Base-by-base conservation (phyloP, 1,284 basidiomycete species). In the Mycena sp. region DNA sequence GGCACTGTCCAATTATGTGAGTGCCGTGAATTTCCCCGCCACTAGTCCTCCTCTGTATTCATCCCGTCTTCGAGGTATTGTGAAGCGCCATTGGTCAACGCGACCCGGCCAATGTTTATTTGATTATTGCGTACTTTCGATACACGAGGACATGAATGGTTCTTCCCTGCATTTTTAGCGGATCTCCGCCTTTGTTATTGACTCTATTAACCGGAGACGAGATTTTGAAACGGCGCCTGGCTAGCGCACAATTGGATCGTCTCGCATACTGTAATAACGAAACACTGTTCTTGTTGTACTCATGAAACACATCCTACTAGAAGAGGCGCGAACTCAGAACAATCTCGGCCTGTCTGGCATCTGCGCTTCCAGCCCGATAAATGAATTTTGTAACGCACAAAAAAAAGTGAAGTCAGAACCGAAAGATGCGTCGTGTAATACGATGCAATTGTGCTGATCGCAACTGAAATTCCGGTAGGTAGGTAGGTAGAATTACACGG, bases 281-380 rank as follows among this genome's bases (percentile, higher is more conserved):
- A 51, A 38, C 23, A 16, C 28, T 54, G 41, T 40, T 17, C 32
- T 37, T 21, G 48, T n/a, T n/a, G n/a, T n/a, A n/a, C n/a, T n/a
- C n/a, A n/a, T n/a, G n/a, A n/a, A n/a, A n/a, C n/a, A n/a, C n/a
- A n/a, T n/a, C n/a, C 80, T 12, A 11, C 26, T 56, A 61, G 30
- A 57, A 48, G 32, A 63, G 29, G 14, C 61, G 54, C 26, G 61
- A 63, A 29, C 55, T 63, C 41, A 63, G 46, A 32, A 58, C 41
- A 43, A 81, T 81, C 74, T 83, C 80, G 46, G 82, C 80, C 67
- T 78, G 80, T 67, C 82, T 81, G 49, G 73, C 70, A 7, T 61
- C 53, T 37, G 53, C 48, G 32, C 10, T 56, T 61, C 60, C 53
- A 23, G 46, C 60, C 30, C 60, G 53, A 50, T 82, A 81, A 26